Evolutionary conservation across 2,329 filamentous ascomycete species (phyloP).

Genomic region (Trichoderma simmonsii): DNA sequence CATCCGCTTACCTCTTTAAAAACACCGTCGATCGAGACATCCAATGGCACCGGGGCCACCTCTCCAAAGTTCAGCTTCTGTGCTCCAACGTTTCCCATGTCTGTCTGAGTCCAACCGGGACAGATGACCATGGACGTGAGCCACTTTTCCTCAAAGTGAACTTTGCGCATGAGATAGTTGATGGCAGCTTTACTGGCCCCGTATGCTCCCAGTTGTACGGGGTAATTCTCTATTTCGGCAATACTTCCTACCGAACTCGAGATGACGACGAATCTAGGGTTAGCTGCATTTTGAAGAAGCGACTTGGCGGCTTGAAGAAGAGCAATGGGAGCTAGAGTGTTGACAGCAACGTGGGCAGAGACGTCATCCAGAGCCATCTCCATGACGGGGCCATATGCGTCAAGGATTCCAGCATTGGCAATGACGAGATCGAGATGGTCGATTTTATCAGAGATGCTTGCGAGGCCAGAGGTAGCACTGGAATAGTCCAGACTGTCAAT

Average conservation of each 20-base stretch:
- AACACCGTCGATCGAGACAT: not conserved
- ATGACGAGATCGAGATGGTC: not conserved
- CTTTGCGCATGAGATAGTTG: slow-evolving; percentile 8
- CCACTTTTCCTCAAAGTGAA: not conserved
- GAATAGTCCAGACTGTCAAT: not conserved
- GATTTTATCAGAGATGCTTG: not conserved
- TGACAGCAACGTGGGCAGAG: not conserved
- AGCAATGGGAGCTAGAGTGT: not conserved
- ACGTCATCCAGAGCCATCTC: not conserved
- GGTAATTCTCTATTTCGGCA: not conserved
- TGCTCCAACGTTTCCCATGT: not conserved
- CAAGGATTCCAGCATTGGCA: not conserved
- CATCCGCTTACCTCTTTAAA: not conserved
- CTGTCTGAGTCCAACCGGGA: not conserved
- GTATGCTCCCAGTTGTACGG: not conserved
- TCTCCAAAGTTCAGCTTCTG: not conserved
- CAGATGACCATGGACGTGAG: not conserved
- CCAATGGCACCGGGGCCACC: not conserved
- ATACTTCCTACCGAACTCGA: not conserved
- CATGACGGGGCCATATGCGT: not conserved
- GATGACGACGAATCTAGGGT: not conserved
- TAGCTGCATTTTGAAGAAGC: not conserved
- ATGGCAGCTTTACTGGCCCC: not conserved
- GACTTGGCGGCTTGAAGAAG: not conserved
- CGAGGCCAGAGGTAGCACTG: not conserved